Conservation (phyloP, 805 yeast genomes). For the Metschnikowia henanensis region DNA sequence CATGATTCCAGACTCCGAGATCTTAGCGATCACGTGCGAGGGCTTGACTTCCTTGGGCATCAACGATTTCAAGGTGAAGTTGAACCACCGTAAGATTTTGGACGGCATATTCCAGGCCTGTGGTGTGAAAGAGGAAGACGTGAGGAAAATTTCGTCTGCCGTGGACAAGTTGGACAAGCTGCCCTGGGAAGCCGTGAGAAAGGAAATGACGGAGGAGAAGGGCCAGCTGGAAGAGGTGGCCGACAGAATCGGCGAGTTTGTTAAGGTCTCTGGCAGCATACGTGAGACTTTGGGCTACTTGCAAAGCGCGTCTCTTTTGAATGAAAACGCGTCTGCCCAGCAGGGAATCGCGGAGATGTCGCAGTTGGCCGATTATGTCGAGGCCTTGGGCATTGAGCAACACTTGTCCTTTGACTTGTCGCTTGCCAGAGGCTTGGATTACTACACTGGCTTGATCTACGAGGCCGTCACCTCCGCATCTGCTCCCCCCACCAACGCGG, state of each 20-base stretch:
- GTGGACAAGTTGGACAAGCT: conserved; percentile 94
- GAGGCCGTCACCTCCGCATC: conserved; percentile 95
- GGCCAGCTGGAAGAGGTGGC: conserved; percentile 90
- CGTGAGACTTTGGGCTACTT: conserved; percentile 59
- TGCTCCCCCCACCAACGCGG: conserved; percentile 89
- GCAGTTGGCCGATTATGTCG: conserved; percentile 70
- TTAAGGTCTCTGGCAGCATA: conserved; percentile 74
- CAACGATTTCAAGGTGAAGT: conserved; percentile 83
- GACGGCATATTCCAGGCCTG: conserved; percentile 96
- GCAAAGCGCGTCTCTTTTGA: conserved; percentile 55
- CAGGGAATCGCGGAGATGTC: conserved; percentile 82
- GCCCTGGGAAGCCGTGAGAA: conserved; percentile 94
- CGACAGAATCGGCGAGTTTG: conserved; percentile 89
- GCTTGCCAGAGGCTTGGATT: conserved; percentile 95
- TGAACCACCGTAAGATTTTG: conserved; percentile 92
- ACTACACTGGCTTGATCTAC: conserved; percentile 95
- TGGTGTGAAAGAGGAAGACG: conserved; percentile 93
- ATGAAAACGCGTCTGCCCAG: conserved; percentile 68
- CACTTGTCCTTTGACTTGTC: conserved; percentile 87
- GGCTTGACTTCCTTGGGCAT: conserved; percentile 85
- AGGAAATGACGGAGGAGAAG: conserved; percentile 91
- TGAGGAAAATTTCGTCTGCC: conserved; percentile 89
- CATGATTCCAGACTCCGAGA: conserved; percentile 97
- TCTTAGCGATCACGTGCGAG: conserved; percentile 76
- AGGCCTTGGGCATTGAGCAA: conserved; percentile 73